Evolutionary conservation across 1,284 basidiomycete genomes (phyloP).

Genomic region (Cutaneotrichosporon sp.): DNA sequence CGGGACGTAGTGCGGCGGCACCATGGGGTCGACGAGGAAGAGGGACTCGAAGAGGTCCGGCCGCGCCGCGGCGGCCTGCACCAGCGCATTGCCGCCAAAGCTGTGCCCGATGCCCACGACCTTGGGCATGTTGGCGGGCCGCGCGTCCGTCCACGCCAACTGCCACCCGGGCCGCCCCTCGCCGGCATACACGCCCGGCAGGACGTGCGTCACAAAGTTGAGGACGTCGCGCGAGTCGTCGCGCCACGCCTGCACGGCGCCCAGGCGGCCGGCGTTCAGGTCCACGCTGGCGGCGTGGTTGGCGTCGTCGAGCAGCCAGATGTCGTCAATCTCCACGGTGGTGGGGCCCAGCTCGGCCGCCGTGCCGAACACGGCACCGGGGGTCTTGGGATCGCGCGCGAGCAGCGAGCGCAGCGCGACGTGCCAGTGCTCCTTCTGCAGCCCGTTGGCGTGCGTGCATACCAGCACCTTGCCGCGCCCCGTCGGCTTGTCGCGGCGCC

Average conservation of each 20-base stretch:
- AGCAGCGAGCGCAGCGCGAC: constrained; percentile 60
- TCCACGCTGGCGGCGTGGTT: constrained; percentile 74
- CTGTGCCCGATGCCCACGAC: constrained; percentile 75
- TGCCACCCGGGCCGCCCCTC: constrained; percentile 37
- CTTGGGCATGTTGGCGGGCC: constrained; percentile 17
- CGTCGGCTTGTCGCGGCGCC: constrained; percentile 11
- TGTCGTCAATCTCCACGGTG: constrained; percentile 61
- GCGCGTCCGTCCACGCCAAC: constrained; percentile 47
- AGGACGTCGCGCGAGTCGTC: constrained; percentile 54
- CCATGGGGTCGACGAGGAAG: constrained; percentile 73
- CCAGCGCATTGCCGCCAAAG: constrained; percentile 69
- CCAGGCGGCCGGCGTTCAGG: constrained; percentile 63
- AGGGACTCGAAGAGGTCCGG: constrained; percentile 72
- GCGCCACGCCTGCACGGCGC: constrained; percentile 42
- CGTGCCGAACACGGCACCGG: constrained; percentile 16
- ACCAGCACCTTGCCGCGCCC: constrained; percentile 20
- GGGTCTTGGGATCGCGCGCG: constrained; percentile 7
- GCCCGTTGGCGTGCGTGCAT: constrained; percentile 22
- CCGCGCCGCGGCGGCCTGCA: constrained; percentile 63
- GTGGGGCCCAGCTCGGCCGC: constrained; percentile 3
- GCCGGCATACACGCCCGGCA: constrained; percentile 34
- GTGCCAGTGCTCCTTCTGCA: constrained; percentile 63
- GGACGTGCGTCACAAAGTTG: constrained; percentile 53
- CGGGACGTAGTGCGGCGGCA: constrained; percentile 16
- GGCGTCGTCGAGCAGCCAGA: constrained; percentile 75